These are phyloP conservation scores for Ascodesmis nigricans DNA, from an alignment of 495 filamentous ascomycete genomes.

Conservation along the genomic window DNA sequence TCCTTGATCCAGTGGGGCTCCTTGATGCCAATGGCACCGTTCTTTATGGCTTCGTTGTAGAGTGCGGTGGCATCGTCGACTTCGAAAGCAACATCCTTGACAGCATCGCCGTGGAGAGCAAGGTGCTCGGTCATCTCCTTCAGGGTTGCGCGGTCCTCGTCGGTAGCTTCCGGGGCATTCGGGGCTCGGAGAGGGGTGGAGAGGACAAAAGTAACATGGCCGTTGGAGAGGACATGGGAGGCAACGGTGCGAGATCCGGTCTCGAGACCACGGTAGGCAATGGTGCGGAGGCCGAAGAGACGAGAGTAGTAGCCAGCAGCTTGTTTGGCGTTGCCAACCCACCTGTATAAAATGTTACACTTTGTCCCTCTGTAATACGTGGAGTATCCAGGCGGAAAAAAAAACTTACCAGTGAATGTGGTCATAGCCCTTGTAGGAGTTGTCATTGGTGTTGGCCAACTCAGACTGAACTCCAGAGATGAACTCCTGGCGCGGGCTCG, in stretches of 20 bases:
- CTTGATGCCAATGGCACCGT: conserved; percentile 44
- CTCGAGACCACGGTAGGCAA: conserved; percentile 73
- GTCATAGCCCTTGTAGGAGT: conserved; percentile 62
- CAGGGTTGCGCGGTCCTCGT: conserved; percentile 26
- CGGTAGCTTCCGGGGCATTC: conserved; percentile 25
- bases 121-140: conserved; percentile 46
- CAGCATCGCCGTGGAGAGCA: conserved; percentile 65
- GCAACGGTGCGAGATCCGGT: conserved; percentile 55
- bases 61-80: conserved; percentile 65
- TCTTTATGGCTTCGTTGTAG: conserved; percentile 42
- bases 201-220: conserved; percentile 57
- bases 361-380: background rate
- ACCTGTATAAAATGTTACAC: no score
- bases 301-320: conserved; percentile 67
- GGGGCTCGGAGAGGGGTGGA: conserved; percentile 53
- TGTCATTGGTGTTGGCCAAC: conserved; percentile 23
- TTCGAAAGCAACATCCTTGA: conserved; percentile 80
- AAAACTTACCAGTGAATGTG: conserved; percentile 53
- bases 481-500: conserved; percentile 26
- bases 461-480: conserved; percentile 23
- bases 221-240: conserved; percentile 63
- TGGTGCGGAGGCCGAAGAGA: conserved; percentile 54
- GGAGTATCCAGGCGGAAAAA: background rate
- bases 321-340: conserved; percentile 89
- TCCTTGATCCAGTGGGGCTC: conserved; percentile 31